phyloP scores from a whole-genome alignment of 257 asterid species.

The Ilex aquifolium region DNA sequence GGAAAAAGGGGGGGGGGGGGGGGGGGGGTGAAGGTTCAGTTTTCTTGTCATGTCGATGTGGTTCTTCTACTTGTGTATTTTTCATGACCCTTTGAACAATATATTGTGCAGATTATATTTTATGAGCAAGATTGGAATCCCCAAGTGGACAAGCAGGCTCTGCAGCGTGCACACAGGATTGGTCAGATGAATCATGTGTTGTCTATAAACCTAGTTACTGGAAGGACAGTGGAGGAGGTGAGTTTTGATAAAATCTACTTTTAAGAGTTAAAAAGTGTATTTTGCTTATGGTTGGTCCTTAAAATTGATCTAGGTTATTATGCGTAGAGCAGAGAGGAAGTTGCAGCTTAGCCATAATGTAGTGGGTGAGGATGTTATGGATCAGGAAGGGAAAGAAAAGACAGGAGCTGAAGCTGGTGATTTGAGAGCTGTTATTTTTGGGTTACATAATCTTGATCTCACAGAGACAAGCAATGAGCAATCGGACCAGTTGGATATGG shows the following conservation, averaged over 20 bases:
- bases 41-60: background rate
- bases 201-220: conserved; percentile 72
- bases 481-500: conserved; percentile 39
- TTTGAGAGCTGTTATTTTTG: conserved; percentile 69
- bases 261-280: background rate
- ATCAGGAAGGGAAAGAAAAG: conserved; percentile 44
- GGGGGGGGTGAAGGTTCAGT: conserved; percentile 4
- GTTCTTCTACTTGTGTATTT: background rate
- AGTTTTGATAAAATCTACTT: conserved; percentile 9
- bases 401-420: conserved; percentile 62
- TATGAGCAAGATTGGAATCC: conserved; percentile 99
- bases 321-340: conserved; percentile 83
- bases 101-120: conserved; percentile 63
- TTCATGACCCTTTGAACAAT: conserved; percentile 1
- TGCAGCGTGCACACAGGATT: conserved; percentile 96
- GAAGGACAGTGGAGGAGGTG: conserved; percentile 86
- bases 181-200: conserved; percentile 85
- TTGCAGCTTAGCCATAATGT: conserved; percentile 80
- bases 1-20: background rate
- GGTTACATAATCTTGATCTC: conserved; percentile 74
- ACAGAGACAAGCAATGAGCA: conserved; percentile 37
- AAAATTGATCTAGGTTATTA: conserved; percentile 55
- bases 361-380: conserved; percentile 57
- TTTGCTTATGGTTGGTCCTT: conserved; percentile 20
- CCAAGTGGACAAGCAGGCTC: conserved; percentile 96